Conservation (phyloP, 2,329 filamentous ascomycete genomes). For the Aspergillus amoenus region DNA sequence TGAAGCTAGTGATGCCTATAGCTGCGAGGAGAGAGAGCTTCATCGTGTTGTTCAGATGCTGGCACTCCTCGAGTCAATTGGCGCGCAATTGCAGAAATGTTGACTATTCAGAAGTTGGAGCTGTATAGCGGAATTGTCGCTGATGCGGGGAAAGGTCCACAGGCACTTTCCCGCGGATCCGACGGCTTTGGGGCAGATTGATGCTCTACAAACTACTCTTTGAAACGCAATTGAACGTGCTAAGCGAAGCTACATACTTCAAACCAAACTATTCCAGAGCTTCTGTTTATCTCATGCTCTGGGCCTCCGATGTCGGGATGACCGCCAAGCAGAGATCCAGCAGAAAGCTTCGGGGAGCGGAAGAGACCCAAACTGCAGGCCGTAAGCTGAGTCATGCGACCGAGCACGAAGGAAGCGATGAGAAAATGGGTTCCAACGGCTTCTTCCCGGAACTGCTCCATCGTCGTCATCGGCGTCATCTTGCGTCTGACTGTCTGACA, state of each 20-base stretch:
- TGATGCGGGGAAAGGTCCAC: constrained; percentile 1
- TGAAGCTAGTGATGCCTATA: constrained; percentile 5
- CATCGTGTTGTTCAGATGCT: not conserved
- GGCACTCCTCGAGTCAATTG: not conserved
- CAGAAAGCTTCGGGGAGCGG: not conserved
- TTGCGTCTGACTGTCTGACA: not conserved
- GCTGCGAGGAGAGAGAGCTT: constrained; percentile 1
- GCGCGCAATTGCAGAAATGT: not conserved
- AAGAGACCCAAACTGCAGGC: not conserved
- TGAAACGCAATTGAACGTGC: no score
- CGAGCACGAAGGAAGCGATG: no score
- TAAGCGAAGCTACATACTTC: no score
- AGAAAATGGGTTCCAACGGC: not conserved
- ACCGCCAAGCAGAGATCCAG: no score
- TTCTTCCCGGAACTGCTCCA: not conserved
- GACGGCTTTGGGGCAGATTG: not conserved
- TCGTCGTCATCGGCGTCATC: not conserved
- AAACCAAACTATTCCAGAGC: no score
- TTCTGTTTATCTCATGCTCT: no score
- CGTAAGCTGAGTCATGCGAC: constrained; percentile 1
- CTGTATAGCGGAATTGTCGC: not conserved
- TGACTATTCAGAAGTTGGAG: not conserved
- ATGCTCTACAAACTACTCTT: not conserved
- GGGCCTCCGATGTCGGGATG: no score
- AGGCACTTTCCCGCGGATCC: not conserved